Base-by-base conservation (phyloP, 2,329 filamentous ascomycete genomes). In the Cercospora sojina region DNA sequence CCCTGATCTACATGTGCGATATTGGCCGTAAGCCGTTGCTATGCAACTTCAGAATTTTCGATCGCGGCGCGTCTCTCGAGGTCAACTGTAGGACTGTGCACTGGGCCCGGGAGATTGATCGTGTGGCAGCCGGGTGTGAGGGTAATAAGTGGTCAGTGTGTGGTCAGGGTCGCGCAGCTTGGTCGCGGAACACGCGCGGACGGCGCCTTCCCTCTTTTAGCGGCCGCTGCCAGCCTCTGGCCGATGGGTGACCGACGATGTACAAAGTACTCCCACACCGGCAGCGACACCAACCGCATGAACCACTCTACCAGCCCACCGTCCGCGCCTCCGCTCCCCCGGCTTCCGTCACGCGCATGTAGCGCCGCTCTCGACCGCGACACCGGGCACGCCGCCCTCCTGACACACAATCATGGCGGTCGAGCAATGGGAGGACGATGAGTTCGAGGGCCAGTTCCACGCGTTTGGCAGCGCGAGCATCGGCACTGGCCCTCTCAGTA, bases 401-500 rank as follows among this genome's bases (percentile, higher is more conserved):
- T 90, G 84, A 49, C 62, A n/a, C 32, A 64, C 56, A 20, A 49
- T 49, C 43, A 64, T 64, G 62, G 86, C 86, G 57, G 84, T 93
- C 70, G 91, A 94, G 79, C 89, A 87, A 78, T 95, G 83, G 83
- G 83, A 84, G 71, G 80, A 82, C 65, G 77, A 74, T 72, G 83
- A 84, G 75, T 82, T 84, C 66, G 77, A 83, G 67, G 81, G 91
- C 87, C 90, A 93, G 75, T 88, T 93, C 75, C 66, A 72, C 49
- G 65, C 72, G 56, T 73, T 73, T 35, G 72, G 70, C 43, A 71
- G 67, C 66, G 77, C 91, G 78, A 89, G 92, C 74, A 81, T 89
- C 71, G 87, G 91, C 74, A 89, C 90, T 20, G 85, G 85, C 62
- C 88, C 91, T 83, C 91, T 79, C 79, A 90, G 71, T 18, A 87